Evolutionary conservation across 176 grass and related monocot species (phyloP), one percentile per base, ranked within the genome.

Genomic region (Dactylis glomerata): DNA sequence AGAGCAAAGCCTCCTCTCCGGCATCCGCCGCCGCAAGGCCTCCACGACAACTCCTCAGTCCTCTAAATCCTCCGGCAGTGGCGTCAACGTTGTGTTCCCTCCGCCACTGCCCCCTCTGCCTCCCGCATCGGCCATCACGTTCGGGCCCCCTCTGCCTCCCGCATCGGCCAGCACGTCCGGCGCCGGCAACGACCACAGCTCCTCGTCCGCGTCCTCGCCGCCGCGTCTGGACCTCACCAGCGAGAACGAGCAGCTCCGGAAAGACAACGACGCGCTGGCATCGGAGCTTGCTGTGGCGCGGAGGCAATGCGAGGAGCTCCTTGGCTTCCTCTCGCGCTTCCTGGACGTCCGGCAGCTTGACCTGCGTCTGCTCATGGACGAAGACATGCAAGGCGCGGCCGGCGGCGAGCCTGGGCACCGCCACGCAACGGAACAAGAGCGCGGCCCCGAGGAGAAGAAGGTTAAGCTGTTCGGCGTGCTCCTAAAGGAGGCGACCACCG

Each of bases 381-480:
- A 80, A 2, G 84, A 84, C 40, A 38, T 84, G 27, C 41, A 61
- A 20, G 36, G 47, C 10, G 56, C 52, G 0, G 45, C 22, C 40
- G 46, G 46, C 14, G 74, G 75, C 28, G 71, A 83, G 83, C 72
- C 70, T 10, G 37, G 16, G 28, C 28, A 1, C 14, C 8, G 14
- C 42, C 14, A 36, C 64, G 50, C 20, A 8, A n/a, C 3, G 49
- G 47, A 78, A 27, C 28, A 63, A 45, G 72, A 74, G 24, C 80
- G 42, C 41, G 27, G 9, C 30, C 58, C 46, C 15, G 84, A 94
- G 47, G 80, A 72, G 51, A 85, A 80, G 64, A 30, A 77, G 32
- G 68, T 94, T 20, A 95, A 87, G 87, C 86, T 98, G 45, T 98
- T 98, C 62, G 96, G 96, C 23, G 91, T 91, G 10, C 62, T 86